Evolutionary conservation across 2,329 filamentous ascomycete genomes (phyloP), one percentile per base, ranked within the genome.

Genomic region (Fusarium scirpi): DNA sequence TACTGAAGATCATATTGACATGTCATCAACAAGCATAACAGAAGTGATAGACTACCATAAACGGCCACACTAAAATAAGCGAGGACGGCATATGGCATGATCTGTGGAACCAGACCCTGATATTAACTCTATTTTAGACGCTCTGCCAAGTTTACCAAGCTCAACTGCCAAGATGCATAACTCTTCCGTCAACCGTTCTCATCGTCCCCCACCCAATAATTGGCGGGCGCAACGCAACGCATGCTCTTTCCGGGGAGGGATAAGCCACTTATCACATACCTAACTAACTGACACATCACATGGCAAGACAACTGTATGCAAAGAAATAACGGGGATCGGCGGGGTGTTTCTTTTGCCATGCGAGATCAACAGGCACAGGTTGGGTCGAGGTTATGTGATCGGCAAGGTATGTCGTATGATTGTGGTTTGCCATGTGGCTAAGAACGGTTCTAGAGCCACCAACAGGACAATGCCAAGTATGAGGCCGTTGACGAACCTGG

Each of bases 251-350:
- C 24, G 48, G 49, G 11, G 13, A 27, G 20, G 20, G n/a, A 7
- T n/a, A 20, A 52, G 54, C 53, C 61, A 53, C 54, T n/a, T 38
- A 45, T 65, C 62, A 48, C 47, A 65, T 65, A 65, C 43, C 62
- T 48, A 2, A 3, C 22, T 5, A 34, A 20, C 18, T 62, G 47
- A 44, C n/a, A 8, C 22, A 30, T 56, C 29, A 40, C 16, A 20
- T 24, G 12, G 3, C 7, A 47, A 20, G 20, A 46, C 18, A 15
- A 15, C n/a, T 18, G 18, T 8, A 18, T 8, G 22, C 12, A 49
- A 7, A 4, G 25, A 41, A 9, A 2, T 30, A 64, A 65, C 60
- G 62, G 60, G 22, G 62, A 65, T 65, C 46, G 18, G 9, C 60
- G n/a, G 13, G 13, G 24, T 20, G 22, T 52, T 20, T 24, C 6